Evolutionary conservation across 208 protist genomes (phyloP).

Genomic region (Leishmania aethiopica): DNA sequence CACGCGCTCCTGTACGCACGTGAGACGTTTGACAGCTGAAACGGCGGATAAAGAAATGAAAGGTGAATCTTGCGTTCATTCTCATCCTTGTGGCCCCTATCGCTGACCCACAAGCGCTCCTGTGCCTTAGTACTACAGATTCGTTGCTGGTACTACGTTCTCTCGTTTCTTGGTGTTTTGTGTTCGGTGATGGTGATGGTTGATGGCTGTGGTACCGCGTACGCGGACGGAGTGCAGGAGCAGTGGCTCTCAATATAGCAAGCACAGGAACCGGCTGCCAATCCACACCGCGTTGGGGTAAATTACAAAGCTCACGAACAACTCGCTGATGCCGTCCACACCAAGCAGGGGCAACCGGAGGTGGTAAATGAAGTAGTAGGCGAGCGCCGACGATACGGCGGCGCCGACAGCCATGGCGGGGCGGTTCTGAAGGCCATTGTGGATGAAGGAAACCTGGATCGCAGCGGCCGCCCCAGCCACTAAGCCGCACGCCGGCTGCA

Average conservation of each 20-base stretch:
- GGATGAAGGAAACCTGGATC: constrained; percentile 50
- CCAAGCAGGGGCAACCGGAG: constrained; percentile 35
- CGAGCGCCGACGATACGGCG: constrained; percentile 32
- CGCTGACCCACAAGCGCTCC: background rate
- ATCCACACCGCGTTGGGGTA: constrained; percentile 71
- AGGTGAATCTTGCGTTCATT: background rate
- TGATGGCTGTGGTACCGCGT: background rate
- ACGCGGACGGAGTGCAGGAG: background rate
- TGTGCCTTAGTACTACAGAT: background rate
- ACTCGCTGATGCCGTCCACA: constrained; percentile 38
- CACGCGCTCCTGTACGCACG: background rate
- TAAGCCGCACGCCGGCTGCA: constrained; percentile 56
- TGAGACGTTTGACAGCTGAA: background rate
- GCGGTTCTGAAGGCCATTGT: constrained; percentile 27
- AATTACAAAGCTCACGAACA: constrained; percentile 61
- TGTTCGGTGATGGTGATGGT: background rate
- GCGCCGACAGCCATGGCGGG: constrained; percentile 28
- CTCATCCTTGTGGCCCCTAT: background rate
- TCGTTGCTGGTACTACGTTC: background rate
- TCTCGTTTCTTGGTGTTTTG: background rate
- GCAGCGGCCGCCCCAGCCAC: constrained; percentile 51
- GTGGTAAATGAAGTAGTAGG: constrained; percentile 34
- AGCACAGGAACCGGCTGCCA: constrained; percentile 29
- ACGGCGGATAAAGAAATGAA: background rate
- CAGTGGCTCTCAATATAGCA: background rate